Base-by-base conservation (phyloP, 2,329 filamentous ascomycete genomes). In the Ceratocystis cacaofunesta region DNA sequence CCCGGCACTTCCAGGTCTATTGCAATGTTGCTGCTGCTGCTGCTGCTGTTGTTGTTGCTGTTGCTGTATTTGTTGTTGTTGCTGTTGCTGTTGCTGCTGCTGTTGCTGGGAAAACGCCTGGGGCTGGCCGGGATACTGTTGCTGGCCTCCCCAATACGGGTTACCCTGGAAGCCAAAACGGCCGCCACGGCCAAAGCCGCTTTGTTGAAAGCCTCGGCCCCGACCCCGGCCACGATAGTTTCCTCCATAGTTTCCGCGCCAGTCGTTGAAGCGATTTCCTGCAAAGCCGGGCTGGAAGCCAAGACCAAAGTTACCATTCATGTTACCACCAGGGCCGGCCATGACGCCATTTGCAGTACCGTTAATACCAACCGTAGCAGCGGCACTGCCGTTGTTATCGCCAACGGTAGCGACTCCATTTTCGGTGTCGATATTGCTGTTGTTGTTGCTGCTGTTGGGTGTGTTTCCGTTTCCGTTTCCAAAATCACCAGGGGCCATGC, bases 401-500 rank as follows among this genome's bases (percentile, higher is more conserved):
- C 5, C n/a, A 19, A 43, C 30, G 30, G 32, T 36, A 22, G 5
- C 30, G 32, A n/a, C 58, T 57, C 65, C 66, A 63, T 66, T 63
- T 61, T 71, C 69, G 64, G 77, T 72, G 69, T 76, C 73, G 69
- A 72, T 72, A 65, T 71, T 71, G 67, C 75, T 73, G 69, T 73
- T 73, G 70, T 73, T 75, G 70, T 78, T 79, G 68, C 80, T 81
- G 66, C 82, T 75, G 68, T 79, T 79, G 62, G 79, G 78, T 70
- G 78, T 77, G 69, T 75, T 76, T 71, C 80, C 82, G 70, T 81
- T 83, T 67, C 85, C 84, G 69, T 86, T 66, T 63, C 64, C 87
- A 85, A 83, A 90, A 79, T 89, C 87, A 88, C 86, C 85, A 81
- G 82, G 81, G 78, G 85, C 85, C 83, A 89, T 89, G 81, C 85